Base-by-base conservation (phyloP, 805 yeast species). In the Kodamaea lidongshanica region DNA sequence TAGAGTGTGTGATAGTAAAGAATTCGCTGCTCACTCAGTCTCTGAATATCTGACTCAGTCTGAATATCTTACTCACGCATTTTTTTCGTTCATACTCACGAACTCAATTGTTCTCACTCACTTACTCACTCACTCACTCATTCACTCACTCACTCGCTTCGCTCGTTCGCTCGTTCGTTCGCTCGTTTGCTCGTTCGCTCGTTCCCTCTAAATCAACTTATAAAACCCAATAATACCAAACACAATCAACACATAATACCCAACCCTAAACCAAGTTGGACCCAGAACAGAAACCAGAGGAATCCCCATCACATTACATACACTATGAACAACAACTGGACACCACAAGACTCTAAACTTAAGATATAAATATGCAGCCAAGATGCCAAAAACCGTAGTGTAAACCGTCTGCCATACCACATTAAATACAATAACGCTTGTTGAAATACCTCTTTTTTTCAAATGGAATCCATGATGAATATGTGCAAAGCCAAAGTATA, bases 401-500 rank as follows among this genome's bases (percentile, higher is more conserved):
- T 80, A 84, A 0, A 48, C 29, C 25, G 77, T 54, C 41, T 86
- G 95, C 35, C 77, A 64, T 0, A 49, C 12, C 2, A 70, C 57
- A 5, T 55, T 46, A 4, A 63, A 20, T 1, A 66, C 17, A 1
- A 76, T 61, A 11, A 54, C 43, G 37, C 61, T 61, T 25, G 69
- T 40, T 32, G 72, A 77, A 39, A 34, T 61, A 3, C 35, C 35
- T 6, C 23, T 18, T 16, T 32, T 26, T 11, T 17, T 16, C 35
- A 32, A 32, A 9, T 26, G 27, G n/a, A 10, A 61, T 3, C 73
- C 86, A 49, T 85, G 94, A 47, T 85, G 89, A 13, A 80, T 28
- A 53, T 85, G 95, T 1, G 94, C 92, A 15, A 79, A 43, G 1
- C 88, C 87, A 58, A 85, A 85, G 33, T 75, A 63, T 6, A 74